Evolutionary conservation across 2,329 filamentous ascomycete genomes (phyloP), one percentile per base, ranked within the genome.

Genomic region (Alternaria dauci): DNA sequence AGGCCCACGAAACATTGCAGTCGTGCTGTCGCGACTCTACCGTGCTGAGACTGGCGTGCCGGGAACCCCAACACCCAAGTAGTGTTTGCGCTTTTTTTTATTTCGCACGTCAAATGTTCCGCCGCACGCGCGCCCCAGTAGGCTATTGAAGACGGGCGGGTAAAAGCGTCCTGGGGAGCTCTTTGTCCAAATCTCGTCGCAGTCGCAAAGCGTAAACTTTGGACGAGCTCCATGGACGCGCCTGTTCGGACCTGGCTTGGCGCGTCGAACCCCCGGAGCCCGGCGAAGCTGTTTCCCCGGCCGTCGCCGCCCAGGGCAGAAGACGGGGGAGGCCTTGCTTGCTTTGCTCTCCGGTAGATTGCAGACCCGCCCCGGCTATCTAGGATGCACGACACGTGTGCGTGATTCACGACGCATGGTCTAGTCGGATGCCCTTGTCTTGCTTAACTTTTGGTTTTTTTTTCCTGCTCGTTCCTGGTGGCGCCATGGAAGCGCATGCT

Each of bases 1-100:
- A 34, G 77, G 73, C 42, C 71, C 41, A 68, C 75, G 74, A 59
- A 77, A 78, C 76, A 78, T 79, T 61, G 63, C 59, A 64, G 61
- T 42, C 57, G 54, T 66, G 42, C 41, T 52, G 52, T 30, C 51
- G 34, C 42, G 26, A 26, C 41, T 48, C 42, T 42, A 36, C 41
- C 41, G 53, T 41, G 20, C 43, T 55, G 26, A 25, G 48, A 46
- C 42, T 52, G 56, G 41, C 50, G 32, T 28, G 56, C 42, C 34
- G 32, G 38, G 46, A 39, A 58, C 16, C 16, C 23, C 44, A 46
- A 52, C 58, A 58, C 56, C 62, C 61, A 65, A 39, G 52, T 43
- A 38, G 34, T 57, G 25, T 47, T 18, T 18, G 32, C 44, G 16
- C 39, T 39, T 23, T 23, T 23, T 23, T 23, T 47, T 52, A 50